Evolutionary conservation across 2,329 filamentous ascomycete genomes (phyloP), one percentile per base, ranked within the genome.

Genomic region (Aspergillus japonicus): DNA sequence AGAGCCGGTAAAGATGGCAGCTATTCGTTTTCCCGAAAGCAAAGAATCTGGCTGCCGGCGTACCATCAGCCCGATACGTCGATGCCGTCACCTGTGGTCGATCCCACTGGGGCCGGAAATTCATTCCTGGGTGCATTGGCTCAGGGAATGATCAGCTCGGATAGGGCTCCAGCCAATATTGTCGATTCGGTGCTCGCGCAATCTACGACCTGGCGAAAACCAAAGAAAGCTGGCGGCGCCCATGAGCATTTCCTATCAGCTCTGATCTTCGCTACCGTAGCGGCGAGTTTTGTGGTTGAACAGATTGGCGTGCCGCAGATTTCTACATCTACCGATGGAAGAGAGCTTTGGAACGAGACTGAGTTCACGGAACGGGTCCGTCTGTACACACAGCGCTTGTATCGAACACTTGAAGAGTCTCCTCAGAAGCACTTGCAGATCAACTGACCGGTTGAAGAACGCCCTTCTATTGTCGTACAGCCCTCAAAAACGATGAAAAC

Each of bases 31-130:
- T 75, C 75, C 42, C 73, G 67, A 51, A 65, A 69, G 4, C 64
- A 73, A 48, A 71, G 69, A 68, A 79, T 82, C 60, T 96, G 92
- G 90, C 77, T 96, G 24, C 91, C 90, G 12, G 90, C 93, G 7
- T 94, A 89, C 71, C 90, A 93, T 67, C 74, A 71, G 66, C 76
- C 71, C 21, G 67, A 62, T 50, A 59, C 61, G 24, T 64, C 73
- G 0, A 71, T 69, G 60, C 62, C 59, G 62, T 72, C 73, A 62
- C 62, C 68, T 54, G 91, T 97, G 1, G 79, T 95, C n/a, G 95
- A 98, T 74, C 93, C 94, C 0, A 98, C 95, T 0, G 95, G 95
- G 10, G 95, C 92, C 21, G 95, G 95, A 0, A 99, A 99, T 75
- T 88, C 90, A 0, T 98, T 97, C 68, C 80, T 97, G 8, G 86